Base-by-base conservation (phyloP, 345 rosid genomes). In the Eutrema yunnanense region DNA sequence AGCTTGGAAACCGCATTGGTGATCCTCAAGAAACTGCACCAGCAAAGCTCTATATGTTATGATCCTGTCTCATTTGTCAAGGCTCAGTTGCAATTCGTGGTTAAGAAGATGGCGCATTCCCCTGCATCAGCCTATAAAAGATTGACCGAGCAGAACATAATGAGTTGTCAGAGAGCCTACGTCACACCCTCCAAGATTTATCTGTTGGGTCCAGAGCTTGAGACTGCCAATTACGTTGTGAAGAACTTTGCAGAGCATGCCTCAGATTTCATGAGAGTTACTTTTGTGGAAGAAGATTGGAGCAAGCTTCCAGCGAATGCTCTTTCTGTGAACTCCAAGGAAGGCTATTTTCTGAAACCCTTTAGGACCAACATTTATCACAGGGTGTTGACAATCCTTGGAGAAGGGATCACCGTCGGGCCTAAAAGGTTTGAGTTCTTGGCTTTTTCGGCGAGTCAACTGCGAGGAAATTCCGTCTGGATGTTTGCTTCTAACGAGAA, bases 231-330 rank as follows among this genome's bases (percentile, higher is more conserved):
- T 76, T 94, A 85, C 36, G 96, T 94, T 32, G 88, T 94, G 34
- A 94, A 84, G 77, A 62, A 89, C 83, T 94, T 87, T 78, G 92
- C 87, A 22, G 60, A 78, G 73, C 83, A 83, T 83, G 92, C 96
- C 65, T 81, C 88, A n/a, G 87, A 91, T 79, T 94, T 94, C 74
- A 76, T 89, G 82, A 84, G 97, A 71, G 85, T 90, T 71, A 82
- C 97, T 41, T 93, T 94, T 58, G 98, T 91, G 26, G 98, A 94
- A 73, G 98, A 94, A 83, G 97, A 91, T 79, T 94, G 97, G 97
- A 85, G 90, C 79, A 94, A 82, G 79, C 86, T 91, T 61, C 84
- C 92, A 34, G 75, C 80, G 34, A 85, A 82, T 74, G 80, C 92
- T 51, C 77, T 94, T 81, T 93, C 96, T 13, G 79, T 87, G 38